Conservation (phyloP, 305 asterid species). For the Fraxinus nigra region DNA sequence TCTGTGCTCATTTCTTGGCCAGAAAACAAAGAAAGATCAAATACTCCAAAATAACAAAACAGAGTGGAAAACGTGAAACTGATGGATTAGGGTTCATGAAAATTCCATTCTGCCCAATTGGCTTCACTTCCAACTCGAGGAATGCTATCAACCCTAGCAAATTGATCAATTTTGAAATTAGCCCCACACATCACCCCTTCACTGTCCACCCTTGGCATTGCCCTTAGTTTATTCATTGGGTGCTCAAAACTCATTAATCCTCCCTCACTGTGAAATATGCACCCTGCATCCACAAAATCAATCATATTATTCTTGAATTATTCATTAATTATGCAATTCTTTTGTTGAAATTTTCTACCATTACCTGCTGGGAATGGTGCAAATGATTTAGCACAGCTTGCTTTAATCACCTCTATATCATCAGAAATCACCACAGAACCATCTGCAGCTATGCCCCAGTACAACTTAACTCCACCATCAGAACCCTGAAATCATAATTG, state of each 20-base stretch:
- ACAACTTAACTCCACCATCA: conserved; percentile 72
- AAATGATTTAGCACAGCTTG: conserved; percentile 79
- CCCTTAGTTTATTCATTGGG: conserved; percentile 70
- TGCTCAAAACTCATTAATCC: conserved; percentile 91
- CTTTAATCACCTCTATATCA: conserved; percentile 62
- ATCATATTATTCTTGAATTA: neutral
- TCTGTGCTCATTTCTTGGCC: neutral
- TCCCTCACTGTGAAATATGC: conserved; percentile 68
- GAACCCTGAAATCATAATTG: conserved; percentile 45
- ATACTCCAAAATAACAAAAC: neutral
- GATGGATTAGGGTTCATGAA: conserved; percentile 7
- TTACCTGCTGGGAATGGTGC: conserved; percentile 84
- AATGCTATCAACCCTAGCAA: conserved; percentile 68
- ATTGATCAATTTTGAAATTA: conserved; percentile 64
- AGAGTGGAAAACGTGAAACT: neutral
- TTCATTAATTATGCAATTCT: neutral
- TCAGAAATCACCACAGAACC: conserved; percentile 85
- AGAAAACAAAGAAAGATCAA: neutral
- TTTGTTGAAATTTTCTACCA: neutral
- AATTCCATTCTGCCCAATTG: conserved; percentile 66
- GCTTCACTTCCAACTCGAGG: conserved; percentile 88
- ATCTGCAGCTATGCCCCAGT: conserved; percentile 89
- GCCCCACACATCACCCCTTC: conserved; percentile 85
- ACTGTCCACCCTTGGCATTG: conserved; percentile 86
- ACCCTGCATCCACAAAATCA: conserved; percentile 42